Percentiles rank a stretch among this genome's conserved stretches.
Evolutionary conservation across 495 filamentous ascomycete genomes (phyloP).

Genomic region (Xylaria sp.): DNA sequence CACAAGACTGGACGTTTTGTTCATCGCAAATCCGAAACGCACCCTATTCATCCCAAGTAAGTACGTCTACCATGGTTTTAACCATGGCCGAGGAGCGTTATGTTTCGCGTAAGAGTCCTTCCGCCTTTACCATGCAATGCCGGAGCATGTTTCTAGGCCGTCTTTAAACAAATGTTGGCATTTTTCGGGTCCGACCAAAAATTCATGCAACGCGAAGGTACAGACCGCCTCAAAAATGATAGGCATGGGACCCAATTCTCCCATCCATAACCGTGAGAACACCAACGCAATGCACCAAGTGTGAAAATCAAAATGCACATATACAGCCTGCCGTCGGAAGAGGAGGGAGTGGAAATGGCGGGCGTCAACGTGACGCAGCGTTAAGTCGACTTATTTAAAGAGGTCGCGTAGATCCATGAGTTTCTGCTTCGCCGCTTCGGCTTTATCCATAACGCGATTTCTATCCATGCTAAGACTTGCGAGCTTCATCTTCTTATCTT

Average conservation of each 20-base stretch:
- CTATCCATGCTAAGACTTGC: conserved; percentile 80
- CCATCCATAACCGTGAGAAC: conserved; percentile 8
- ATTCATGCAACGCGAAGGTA: not conserved
- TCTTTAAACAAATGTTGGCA: conserved; percentile 1
- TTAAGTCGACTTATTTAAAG: conserved; percentile 65
- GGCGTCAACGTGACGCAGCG: not conserved
- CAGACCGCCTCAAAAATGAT: conserved; percentile 9
- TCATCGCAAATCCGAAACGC: not conserved
- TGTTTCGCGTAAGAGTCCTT: not conserved
- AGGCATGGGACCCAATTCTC: not conserved
- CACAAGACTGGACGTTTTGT: not conserved
- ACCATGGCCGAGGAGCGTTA: not conserved
- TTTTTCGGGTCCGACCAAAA: not conserved
- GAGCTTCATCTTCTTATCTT: conserved; percentile 87
- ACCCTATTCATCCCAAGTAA: not conserved
- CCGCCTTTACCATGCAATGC: conserved; percentile 1
- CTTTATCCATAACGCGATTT: conserved; percentile 67
- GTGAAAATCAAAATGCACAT: not conserved
- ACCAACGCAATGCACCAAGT: conserved; percentile 27
- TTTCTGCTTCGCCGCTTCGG: conserved; percentile 75
- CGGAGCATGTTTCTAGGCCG: conserved; percentile 6
- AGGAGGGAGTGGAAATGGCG: not conserved
- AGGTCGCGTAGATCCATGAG: conserved; percentile 82
- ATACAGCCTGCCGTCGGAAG: not conserved
- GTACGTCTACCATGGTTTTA: not conserved